A percentile compares a stretch with the other conserved stretches of the same genome.
Evolutionary conservation across 192 early-diverging fungal genomes (phyloP).

Genomic region (Coemansia sp.): DNA sequence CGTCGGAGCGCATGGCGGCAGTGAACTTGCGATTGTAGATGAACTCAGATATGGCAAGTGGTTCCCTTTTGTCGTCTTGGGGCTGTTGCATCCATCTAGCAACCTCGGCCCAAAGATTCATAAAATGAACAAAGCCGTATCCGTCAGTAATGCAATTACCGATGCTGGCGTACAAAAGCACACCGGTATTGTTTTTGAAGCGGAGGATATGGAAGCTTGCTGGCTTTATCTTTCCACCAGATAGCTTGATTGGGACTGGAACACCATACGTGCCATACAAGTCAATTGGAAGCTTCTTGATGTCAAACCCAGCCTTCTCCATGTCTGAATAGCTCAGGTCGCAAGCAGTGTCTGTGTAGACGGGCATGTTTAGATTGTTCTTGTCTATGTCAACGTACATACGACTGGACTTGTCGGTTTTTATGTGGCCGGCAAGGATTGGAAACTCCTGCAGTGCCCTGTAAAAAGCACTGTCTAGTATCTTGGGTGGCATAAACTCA

Average conservation of each 20-base stretch:
- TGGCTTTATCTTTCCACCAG: slow-evolving; percentile 9
- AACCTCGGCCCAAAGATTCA: background rate
- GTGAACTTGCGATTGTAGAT: background rate
- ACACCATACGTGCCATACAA: background rate
- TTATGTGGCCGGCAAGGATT: no score
- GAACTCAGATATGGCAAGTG: background rate
- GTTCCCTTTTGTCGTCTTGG: background rate
- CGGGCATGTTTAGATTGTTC: slow-evolving; percentile 14
- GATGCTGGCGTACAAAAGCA: slow-evolving; percentile 19
- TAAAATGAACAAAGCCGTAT: slow-evolving; percentile 17
- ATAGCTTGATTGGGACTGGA: background rate
- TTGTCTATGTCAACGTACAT: no score
- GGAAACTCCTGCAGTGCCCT: no score
- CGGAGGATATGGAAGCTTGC: slow-evolving; percentile 10
- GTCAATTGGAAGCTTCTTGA: background rate
- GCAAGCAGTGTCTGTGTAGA: slow-evolving; percentile 14
- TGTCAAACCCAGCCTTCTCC: slow-evolving; percentile 4
- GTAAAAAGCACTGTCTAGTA: slow-evolving; percentile 9
- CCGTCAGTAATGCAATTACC: slow-evolving; percentile 19
- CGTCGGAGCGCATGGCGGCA: background rate
- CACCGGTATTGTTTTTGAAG: slow-evolving; percentile 19
- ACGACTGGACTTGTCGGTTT: no score
- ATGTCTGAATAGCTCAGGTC: slow-evolving; percentile 1
- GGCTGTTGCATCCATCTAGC: no score
- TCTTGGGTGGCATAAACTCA: slow-evolving; percentile 17